Conservation (phyloP, 371 early-diverging fungal genomes). For the Haplosporangium sp. region DNA sequence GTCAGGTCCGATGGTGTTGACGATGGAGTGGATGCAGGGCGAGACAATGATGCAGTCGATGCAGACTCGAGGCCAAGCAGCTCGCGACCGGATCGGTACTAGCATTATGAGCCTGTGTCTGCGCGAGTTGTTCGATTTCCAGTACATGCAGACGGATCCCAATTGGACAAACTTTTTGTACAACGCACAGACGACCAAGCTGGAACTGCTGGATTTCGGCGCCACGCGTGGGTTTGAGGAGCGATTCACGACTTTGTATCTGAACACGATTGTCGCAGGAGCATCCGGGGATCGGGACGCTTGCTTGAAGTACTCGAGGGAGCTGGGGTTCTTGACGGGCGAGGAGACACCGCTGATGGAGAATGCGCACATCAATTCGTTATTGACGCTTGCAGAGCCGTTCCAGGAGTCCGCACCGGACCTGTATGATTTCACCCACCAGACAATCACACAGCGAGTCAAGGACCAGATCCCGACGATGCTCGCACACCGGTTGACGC, state of each 20-base stretch:
- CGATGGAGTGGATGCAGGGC: conserved; percentile 85
- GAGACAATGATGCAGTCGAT: conserved; percentile 75
- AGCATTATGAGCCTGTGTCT: conserved; percentile 84
- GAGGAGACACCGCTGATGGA: conserved; percentile 91
- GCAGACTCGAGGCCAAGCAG: conserved; percentile 68
- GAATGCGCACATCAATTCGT: conserved; percentile 90
- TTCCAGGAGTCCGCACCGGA: conserved; percentile 71
- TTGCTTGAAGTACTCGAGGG: conserved; percentile 78
- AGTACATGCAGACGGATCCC: conserved; percentile 98
- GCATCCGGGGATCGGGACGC: conserved; percentile 79
- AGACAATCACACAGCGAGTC: conserved; percentile 85
- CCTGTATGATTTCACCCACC: conserved; percentile 81
- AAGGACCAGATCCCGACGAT: conserved; percentile 93
- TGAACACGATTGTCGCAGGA: conserved; percentile 81
- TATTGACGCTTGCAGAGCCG: conserved; percentile 89
- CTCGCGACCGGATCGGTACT: conserved; percentile 74
- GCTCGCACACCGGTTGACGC: conserved; percentile 92
- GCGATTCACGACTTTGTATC: conserved; percentile 81
- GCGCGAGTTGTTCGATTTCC: conserved; percentile 90
- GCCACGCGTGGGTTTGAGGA: conserved; percentile 87
- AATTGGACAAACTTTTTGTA: conserved; percentile 99
- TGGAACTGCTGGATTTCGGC: conserved; percentile 95
- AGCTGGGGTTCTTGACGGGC: conserved; percentile 94
- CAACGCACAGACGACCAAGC: conserved; percentile 68
- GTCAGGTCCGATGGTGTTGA: conserved; percentile 79